Evolutionary conservation across 768 basidiomycete species (phyloP).

Genomic region (Pleurotus cornucopiae): DNA sequence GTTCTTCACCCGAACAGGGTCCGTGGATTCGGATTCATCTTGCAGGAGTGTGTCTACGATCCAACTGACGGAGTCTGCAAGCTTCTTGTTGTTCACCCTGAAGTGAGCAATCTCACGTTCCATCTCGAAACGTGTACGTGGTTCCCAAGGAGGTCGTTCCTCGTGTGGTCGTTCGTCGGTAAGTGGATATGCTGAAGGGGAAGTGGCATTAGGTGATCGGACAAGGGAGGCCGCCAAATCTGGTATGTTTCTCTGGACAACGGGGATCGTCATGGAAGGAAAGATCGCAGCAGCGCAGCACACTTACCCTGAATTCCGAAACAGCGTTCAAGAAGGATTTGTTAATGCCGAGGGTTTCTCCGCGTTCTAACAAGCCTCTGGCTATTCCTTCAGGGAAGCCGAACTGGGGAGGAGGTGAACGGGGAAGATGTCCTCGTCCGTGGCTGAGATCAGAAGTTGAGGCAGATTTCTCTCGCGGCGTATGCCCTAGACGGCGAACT

Average conservation of each 20-base stretch:
- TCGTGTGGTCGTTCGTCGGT: constrained; percentile 51
- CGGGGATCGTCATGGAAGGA: neutral
- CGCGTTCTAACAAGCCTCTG: constrained; percentile 66
- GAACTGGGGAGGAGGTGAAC: constrained; percentile 40
- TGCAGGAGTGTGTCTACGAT: constrained; percentile 67
- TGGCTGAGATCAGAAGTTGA: constrained; percentile 17
- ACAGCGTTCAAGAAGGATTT: constrained; percentile 80
- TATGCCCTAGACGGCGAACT: constrained; percentile 30
- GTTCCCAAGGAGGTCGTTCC: constrained; percentile 69
- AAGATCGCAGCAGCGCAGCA: neutral
- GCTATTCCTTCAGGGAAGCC: constrained; percentile 71
- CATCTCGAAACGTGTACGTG: constrained; percentile 63
- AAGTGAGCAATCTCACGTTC: constrained; percentile 58
- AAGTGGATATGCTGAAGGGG: constrained; percentile 42
- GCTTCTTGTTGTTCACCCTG: constrained; percentile 51
- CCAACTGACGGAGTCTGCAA: constrained; percentile 72
- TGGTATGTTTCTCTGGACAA: constrained; percentile 71
- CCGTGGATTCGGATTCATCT: constrained; percentile 41
- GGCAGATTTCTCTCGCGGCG: constrained; percentile 24
- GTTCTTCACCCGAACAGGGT: constrained; percentile 27
- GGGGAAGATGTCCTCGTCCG: constrained; percentile 24
- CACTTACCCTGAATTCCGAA: constrained; percentile 65
- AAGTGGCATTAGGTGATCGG: constrained; percentile 43
- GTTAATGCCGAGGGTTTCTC: constrained; percentile 81
- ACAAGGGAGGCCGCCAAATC: constrained; percentile 71